Percentiles rank a stretch among this genome's conserved stretches.
These are phyloP conservation scores for Sclerotiophoma versabilis DNA, from an alignment of 2,329 filamentous ascomycete species.

Conservation along the genomic window DNA sequence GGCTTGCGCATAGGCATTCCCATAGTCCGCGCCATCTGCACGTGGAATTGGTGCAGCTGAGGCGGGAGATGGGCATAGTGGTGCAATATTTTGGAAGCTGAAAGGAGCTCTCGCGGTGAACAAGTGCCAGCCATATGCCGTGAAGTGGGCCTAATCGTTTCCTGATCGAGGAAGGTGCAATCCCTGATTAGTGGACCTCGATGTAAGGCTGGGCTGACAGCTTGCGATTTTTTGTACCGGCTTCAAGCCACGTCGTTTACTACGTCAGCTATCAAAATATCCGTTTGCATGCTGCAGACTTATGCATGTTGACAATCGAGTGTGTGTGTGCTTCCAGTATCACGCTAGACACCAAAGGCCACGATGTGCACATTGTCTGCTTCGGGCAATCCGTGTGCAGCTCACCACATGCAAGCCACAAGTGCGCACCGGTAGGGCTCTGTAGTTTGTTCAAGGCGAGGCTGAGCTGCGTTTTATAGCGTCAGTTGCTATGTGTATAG, in stretches of 20 bases:
- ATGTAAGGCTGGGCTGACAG: conserved; percentile 12
- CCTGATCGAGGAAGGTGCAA: conserved; percentile 1
- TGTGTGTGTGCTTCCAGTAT: neutral
- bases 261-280: conserved; percentile 7
- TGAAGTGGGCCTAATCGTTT: neutral
- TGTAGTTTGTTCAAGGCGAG: neutral
- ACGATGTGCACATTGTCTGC: conserved; percentile 1
- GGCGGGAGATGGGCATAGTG: neutral
- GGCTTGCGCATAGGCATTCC: conserved; percentile 8
- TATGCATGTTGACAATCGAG: conserved; percentile 1
- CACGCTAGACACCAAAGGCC: neutral
- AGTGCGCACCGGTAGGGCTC: neutral
- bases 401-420: conserved; percentile 10
- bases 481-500: conserved; percentile 2
- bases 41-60: conserved; percentile 7
- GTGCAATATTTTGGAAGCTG: conserved; percentile 7
- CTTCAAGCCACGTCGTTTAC: conserved; percentile 2
- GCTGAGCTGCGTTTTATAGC: conserved; percentile 10
- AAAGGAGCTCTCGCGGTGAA: neutral
- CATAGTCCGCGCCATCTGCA: neutral
- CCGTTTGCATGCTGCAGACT: neutral
- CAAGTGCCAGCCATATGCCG: neutral
- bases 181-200: neutral
- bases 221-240: neutral
- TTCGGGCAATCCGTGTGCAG: conserved; percentile 6